Conservation (phyloP, 2,329 filamentous ascomycete genomes). For the Arthroderma sp. region DNA sequence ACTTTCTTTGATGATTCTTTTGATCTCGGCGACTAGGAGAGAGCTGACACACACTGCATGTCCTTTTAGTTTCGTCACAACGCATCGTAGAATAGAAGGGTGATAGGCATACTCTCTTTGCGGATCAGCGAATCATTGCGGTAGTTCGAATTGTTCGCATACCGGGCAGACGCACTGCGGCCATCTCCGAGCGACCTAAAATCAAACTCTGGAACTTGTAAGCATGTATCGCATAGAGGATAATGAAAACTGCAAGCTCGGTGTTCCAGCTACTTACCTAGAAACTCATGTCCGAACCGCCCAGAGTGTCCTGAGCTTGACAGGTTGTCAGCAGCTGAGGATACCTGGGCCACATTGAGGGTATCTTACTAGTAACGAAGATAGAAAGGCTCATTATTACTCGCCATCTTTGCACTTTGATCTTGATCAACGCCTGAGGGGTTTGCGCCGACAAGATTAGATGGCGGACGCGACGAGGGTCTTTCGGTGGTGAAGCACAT, state of each 20-base stretch:
- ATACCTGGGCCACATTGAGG: slow-evolving; percentile 19
- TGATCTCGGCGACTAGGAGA: slow-evolving; percentile 81
- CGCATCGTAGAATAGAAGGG: neutral
- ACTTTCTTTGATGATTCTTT: slow-evolving; percentile 90
- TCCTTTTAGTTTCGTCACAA: too few species aligned
- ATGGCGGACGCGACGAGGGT: too few species aligned
- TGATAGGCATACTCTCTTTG: slow-evolving; percentile 74
- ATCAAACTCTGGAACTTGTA: slow-evolving; percentile 63
- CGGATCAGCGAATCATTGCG: slow-evolving; percentile 95
- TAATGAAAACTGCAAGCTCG: neutral
- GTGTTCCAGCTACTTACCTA: slow-evolving; percentile 47
- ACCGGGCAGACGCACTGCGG: slow-evolving; percentile 81
- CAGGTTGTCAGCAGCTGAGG: slow-evolving; percentile 28
- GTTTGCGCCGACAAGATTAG: too few species aligned
- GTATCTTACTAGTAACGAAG: slow-evolving; percentile 82
- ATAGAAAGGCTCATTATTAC: slow-evolving; percentile 72
- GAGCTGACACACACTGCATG: slow-evolving; percentile 84
- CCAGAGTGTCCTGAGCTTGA: slow-evolving; percentile 89
- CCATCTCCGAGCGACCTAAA: slow-evolving; percentile 87
- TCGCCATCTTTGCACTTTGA: slow-evolving; percentile 1
- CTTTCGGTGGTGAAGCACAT: neutral
- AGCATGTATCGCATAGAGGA: slow-evolving; percentile 2
- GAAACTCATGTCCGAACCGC: slow-evolving; percentile 93
- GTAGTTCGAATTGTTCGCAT: slow-evolving; percentile 99
- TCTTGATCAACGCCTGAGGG: too few species aligned